Conservation (phyloP, 371 early-diverging fungal genomes). For the Mucor velutinosus region DNA sequence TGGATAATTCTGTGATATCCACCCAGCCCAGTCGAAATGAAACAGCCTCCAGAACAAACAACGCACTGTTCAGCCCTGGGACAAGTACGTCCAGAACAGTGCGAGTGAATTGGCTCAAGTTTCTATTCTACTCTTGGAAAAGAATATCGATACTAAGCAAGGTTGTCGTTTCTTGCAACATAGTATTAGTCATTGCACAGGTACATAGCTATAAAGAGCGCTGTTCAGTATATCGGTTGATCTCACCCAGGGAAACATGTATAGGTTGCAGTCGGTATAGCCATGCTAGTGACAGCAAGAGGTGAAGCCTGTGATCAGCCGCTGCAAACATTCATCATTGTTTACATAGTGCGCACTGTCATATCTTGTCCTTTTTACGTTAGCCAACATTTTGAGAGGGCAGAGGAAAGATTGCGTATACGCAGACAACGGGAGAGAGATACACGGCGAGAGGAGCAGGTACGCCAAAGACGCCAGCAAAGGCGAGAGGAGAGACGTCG, state of each 20-base stretch:
- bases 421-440: constrained; percentile 10
- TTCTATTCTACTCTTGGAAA: constrained; percentile 15
- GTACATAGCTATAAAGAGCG: background rate
- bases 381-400: constrained; percentile 28
- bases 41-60: background rate
- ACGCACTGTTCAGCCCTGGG: background rate
- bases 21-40: background rate
- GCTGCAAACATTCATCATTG: constrained; percentile 35
- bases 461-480: constrained; percentile 18
- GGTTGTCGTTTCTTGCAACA: background rate
- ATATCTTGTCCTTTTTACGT: constrained; percentile 34
- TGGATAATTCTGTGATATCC: background rate
- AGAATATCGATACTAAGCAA: constrained; percentile 7
- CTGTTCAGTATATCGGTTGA: background rate
- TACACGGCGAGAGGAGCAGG: constrained; percentile 12
- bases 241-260: background rate
- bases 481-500: background rate
- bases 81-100: background rate
- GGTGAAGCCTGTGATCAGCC: constrained; percentile 45
- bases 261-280: constrained; percentile 32
- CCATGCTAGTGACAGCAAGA: constrained; percentile 33
- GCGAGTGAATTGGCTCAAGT: constrained; percentile 5
- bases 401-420: background rate
- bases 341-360: constrained; percentile 31
- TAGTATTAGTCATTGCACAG: constrained; percentile 7